These are phyloP conservation scores for Catharanthus roseus DNA, from an alignment of 257 asterid species.

Conservation along the genomic window DNA sequence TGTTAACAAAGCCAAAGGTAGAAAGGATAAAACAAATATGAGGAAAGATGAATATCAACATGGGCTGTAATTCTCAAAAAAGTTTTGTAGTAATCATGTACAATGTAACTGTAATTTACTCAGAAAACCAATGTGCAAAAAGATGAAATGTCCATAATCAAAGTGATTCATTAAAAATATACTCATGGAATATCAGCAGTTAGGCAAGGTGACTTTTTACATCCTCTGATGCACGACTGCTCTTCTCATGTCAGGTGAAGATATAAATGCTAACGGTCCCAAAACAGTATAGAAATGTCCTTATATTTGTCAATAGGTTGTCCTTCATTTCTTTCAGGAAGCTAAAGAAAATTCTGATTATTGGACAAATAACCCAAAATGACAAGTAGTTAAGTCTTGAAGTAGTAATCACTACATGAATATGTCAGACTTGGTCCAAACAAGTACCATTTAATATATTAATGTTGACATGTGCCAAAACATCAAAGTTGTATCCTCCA, in stretches of 20 bases:
- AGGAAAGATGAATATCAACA: neutral
- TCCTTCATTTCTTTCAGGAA: neutral
- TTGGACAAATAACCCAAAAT: neutral
- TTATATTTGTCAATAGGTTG: neutral
- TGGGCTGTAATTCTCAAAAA: neutral
- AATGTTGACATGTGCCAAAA: neutral
- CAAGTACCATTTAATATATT: neutral
- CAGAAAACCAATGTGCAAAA: neutral
- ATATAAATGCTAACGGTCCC: neutral
- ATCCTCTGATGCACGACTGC: too few species aligned
- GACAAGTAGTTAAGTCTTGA: neutral
- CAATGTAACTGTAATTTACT: neutral
- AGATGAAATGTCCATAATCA: neutral
- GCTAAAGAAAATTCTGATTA: neutral
- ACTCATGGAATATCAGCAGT: neutral
- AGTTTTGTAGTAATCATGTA: neutral
- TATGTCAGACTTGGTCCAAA: neutral
- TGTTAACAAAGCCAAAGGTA: neutral
- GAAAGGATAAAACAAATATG: neutral
- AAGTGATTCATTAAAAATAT: neutral
- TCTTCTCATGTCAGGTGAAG: neutral
- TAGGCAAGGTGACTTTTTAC: neutral
- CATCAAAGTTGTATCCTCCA: neutral
- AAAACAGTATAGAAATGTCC: neutral
- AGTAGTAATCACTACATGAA: neutral